Base-by-base conservation (phyloP, 2,329 filamentous ascomycete genomes). In the Talaromyces sp. region DNA sequence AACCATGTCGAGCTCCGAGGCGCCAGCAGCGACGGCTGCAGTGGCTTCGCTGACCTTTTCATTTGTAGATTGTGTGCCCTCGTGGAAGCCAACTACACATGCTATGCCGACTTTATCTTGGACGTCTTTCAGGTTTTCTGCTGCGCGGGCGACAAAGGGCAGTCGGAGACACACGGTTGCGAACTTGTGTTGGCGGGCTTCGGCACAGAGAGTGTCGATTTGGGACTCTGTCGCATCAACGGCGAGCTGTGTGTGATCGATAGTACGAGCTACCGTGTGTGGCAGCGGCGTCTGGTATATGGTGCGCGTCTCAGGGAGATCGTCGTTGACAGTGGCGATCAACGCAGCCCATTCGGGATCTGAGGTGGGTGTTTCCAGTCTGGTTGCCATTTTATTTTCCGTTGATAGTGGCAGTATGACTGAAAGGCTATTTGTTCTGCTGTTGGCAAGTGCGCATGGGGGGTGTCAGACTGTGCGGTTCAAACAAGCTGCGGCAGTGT, bases 21-120 rank as follows among this genome's bases (percentile, higher is more conserved):
- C 84, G 21, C 84, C 84, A 19, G 77, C 73, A 9, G 69, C 65
- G 38, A 85, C 71, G 14, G 83, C 82, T 11, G 74, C 71, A 27
- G 74, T 73, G 0, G 82, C 79, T 71, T 86, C 83, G 21, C 68
- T 70, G n/a, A 81, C 72, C 68, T 85, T 86, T 32, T 77, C 71
- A 3, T 74, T 68, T 0, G 82, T 80, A 54, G 79, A 73, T 62
- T 84, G 74, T 0, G 81, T 85, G 13, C 84, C 84, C 67, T 86
- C 83, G 58, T 82, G 84, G 69, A 86, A 86, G 24, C 82, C 83
- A 10, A 86, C 77, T 6, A 86, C 84, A 64, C 81, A 83, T 51
- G 83, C 82, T 21, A 86, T 79, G 26, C 75, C 74, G n/a, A 84
- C 49, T 6, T 69, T 69, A 35, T 56, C 38, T 8, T 77, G 77